Evolutionary conservation across 192 early-diverging fungal species (phyloP).

Genomic region (Coemansia aciculifera): DNA sequence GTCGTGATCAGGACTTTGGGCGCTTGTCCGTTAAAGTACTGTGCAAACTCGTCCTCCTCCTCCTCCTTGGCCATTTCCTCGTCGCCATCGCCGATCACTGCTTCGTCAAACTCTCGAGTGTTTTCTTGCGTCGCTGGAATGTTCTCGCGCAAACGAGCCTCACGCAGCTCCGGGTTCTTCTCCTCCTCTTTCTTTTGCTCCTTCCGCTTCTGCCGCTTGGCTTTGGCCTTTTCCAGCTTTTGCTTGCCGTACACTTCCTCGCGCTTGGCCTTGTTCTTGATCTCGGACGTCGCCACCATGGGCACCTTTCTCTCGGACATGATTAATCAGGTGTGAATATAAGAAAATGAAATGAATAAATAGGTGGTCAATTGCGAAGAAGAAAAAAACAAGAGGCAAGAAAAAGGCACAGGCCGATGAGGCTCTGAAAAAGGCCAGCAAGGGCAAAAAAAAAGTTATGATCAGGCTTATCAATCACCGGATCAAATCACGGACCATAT

Average conservation of each 20-base stretch:
- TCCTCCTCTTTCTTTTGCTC: slow-evolving; percentile 76
- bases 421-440: neutral
- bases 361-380: slow-evolving; percentile 5
- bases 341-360: neutral
- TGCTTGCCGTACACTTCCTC: slow-evolving; percentile 75
- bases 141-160: slow-evolving; percentile 83
- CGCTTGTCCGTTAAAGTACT: slow-evolving; percentile 82
- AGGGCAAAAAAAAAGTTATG: slow-evolving; percentile 17
- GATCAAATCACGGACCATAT: slow-evolving; percentile 4
- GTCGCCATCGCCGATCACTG: slow-evolving; percentile 74
- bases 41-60: slow-evolving; percentile 81
- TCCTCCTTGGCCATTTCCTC: slow-evolving; percentile 83
- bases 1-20: slow-evolving; percentile 97
- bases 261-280: slow-evolving; percentile 87
- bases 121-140: slow-evolving; percentile 91
- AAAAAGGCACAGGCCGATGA: neutral
- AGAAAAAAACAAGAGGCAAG: slow-evolving; percentile 5
- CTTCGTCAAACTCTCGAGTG: slow-evolving; percentile 90
- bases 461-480: neutral
- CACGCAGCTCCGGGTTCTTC: slow-evolving; percentile 81
- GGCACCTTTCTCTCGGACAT: slow-evolving; percentile 28
- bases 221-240: slow-evolving; percentile 71
- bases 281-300: slow-evolving; percentile 45
- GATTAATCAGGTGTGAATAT: slow-evolving; percentile 1
- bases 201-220: slow-evolving; percentile 72